phyloP scores from a whole-genome alignment of 371 early-diverging fungal genomes.

The Gilbertella persicaria region DNA sequence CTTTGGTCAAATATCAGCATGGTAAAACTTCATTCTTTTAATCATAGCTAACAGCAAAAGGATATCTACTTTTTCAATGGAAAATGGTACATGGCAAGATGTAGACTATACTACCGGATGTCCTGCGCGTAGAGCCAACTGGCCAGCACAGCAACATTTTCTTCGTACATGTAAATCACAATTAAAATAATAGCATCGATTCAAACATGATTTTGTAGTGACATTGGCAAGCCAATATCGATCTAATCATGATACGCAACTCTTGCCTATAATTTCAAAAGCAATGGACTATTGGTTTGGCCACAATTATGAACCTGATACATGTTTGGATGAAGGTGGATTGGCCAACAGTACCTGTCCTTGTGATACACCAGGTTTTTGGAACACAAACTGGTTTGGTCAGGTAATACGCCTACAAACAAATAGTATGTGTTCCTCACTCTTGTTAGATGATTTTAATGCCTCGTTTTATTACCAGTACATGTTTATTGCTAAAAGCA shows the following conservation, averaged over 20 bases:
- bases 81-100: conserved; percentile 24
- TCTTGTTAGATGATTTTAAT: conserved; percentile 23
- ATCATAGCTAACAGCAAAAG: background rate
- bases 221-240: conserved; percentile 25
- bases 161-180: conserved; percentile 13
- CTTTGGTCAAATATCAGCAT: conserved; percentile 5
- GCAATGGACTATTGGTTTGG: conserved; percentile 32
- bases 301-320: conserved; percentile 23
- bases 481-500: conserved; percentile 23
- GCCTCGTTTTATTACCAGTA: conserved; percentile 20
- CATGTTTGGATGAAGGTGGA: conserved; percentile 31
- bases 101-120: conserved; percentile 31
- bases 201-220: conserved; percentile 4
- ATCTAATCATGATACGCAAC: conserved; percentile 2
- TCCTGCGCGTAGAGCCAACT: conserved; percentile 28
- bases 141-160: conserved; percentile 35
- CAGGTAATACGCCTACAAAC: conserved; percentile 19
- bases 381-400: conserved; percentile 40
- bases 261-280: conserved; percentile 13
- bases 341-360: conserved; percentile 27
- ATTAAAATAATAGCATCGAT: background rate
- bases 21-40: conserved; percentile 1
- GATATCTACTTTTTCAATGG: conserved; percentile 6
- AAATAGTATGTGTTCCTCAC: background rate
- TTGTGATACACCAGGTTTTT: conserved; percentile 35